A percentile compares a stretch with the other conserved stretches of the same genome.
Conservation (phyloP, 768 basidiomycete genomes). For the Collybia sordida region DNA sequence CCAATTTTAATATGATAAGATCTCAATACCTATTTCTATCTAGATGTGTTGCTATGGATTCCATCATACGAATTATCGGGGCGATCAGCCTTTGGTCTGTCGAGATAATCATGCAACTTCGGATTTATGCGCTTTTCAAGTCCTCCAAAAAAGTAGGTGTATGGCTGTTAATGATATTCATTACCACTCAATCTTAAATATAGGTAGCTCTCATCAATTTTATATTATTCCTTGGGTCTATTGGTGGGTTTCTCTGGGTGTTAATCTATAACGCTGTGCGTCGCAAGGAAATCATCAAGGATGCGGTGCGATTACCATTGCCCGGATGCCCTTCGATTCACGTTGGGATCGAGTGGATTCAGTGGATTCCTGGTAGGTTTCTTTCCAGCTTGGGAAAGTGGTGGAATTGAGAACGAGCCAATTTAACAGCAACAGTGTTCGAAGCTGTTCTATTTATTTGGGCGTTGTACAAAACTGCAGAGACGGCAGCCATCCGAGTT, state of each 20-base stretch:
- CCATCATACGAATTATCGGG: constrained; percentile 40
- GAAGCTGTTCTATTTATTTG: constrained; percentile 42
- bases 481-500: constrained; percentile 22
- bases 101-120: constrained; percentile 48
- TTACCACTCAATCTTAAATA: not conserved
- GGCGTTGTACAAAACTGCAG: constrained; percentile 33
- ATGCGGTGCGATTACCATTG: constrained; percentile 33
- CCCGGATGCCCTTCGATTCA: constrained; percentile 38
- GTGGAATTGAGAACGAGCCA: too few relatives aligned
- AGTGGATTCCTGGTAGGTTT: constrained; percentile 41
- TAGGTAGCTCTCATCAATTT: constrained; percentile 40
- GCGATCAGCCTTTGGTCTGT: constrained; percentile 47
- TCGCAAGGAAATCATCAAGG: constrained; percentile 34
- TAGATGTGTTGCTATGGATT: constrained; percentile 45
- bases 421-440: constrained; percentile 20
- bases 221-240: constrained; percentile 37
- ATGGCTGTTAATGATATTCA: not conserved
- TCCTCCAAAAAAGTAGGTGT: constrained; percentile 36
- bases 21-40: not conserved
- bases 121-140: constrained; percentile 41
- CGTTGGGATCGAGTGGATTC: constrained; percentile 41
- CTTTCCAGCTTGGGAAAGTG: not conserved
- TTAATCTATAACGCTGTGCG: constrained; percentile 34
- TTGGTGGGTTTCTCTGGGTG: constrained; percentile 41
- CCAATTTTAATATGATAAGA: not conserved